A percentile compares a stretch with the other conserved stretches of the same genome.
phyloP scores from a whole-genome alignment of 164 flowering plant genomes.

The Tinospora cordifolia region DNA sequence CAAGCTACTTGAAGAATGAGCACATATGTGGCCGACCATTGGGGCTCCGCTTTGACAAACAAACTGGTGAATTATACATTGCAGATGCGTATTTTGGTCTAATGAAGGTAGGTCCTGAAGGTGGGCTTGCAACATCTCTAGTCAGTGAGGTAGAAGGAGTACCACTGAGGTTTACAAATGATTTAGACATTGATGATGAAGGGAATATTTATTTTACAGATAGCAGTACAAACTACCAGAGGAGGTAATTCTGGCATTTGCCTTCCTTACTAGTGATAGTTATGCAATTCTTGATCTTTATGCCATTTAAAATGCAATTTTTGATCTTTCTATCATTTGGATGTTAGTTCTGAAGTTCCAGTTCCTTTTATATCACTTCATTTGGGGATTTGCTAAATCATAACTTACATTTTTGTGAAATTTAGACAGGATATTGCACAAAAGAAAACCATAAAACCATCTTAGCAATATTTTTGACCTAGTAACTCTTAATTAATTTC shows the following conservation, averaged over 20 bases:
- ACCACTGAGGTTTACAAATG: slow-evolving; percentile 77
- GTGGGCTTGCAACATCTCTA: slow-evolving; percentile 75
- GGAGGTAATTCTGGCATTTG: slow-evolving; percentile 45
- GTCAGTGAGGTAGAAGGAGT: slow-evolving; percentile 74
- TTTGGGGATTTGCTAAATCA: too few species aligned
- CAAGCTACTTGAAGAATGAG: slow-evolving; percentile 66
- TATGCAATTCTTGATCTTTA: neutral
- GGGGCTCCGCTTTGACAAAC: slow-evolving; percentile 84
- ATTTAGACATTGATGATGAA: slow-evolving; percentile 78
- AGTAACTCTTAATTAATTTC: neutral
- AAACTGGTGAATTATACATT: slow-evolving; percentile 79
- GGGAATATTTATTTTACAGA: slow-evolving; percentile 91
- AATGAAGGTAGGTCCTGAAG: slow-evolving; percentile 88
- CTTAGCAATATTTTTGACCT: neutral
- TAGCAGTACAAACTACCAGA: slow-evolving; percentile 69
- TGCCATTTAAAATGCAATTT: neutral
- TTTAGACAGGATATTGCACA: too few species aligned
- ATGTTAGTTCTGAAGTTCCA: too few species aligned
- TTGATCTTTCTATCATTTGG: neutral
- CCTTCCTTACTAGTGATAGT: neutral
- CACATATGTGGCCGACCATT: slow-evolving; percentile 93
- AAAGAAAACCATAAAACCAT: too few species aligned
- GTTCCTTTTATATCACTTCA: too few species aligned
- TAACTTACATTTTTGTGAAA: too few species aligned
- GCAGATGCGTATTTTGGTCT: slow-evolving; percentile 97